Base-by-base conservation (phyloP, 192 early-diverging fungal species). In the Linnemannia hyalina region DNA sequence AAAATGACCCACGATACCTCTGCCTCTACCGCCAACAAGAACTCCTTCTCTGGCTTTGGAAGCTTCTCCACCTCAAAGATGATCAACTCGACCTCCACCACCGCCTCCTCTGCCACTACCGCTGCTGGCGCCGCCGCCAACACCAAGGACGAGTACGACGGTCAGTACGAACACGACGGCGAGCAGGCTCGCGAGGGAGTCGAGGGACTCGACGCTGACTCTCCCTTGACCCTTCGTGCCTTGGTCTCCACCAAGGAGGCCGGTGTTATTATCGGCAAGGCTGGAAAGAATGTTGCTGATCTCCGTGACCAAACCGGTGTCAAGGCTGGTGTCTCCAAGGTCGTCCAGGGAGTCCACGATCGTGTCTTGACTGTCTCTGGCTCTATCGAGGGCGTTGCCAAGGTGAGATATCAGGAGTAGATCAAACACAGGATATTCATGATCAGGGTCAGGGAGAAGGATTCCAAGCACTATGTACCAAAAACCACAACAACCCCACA, bases 221-320 rank as follows among this genome's bases (percentile, higher is more conserved):
- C 84, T 23, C 84, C 79, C 32, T 69, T 81, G 73, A 78, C 79
- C 4, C 76, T 86, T 0, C 95, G 97, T 79, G 96, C 97, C 23
- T 89, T 99, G 8, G 95, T 99, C 40, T 94, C 97, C 38, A 96
- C 97, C 84, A 97, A 97, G 85, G 98, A 99, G 87, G 96, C 96
- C 22, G 96, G 96, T 71, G 94, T 96, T 32, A 94, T 96, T 74
- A 96, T 96, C 69, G 95, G 95, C 70, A 95, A 95, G 83, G 93
- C 91, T 69, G 97, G 97, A 49, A 86, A 93, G 85, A 97, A 96
- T 90, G 96, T 99, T 9, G 95, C 95, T 42, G 95, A 97, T 70
- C 92, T 99, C 76, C 93, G 98, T 73, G 94, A 96, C 38, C 89
- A 86, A 41, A 95, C 95, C 77, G 96, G 96, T 80, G 97, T 97